phyloP scores from a whole-genome alignment of 768 basidiomycete species.

The Lyophyllum decastes region DNA sequence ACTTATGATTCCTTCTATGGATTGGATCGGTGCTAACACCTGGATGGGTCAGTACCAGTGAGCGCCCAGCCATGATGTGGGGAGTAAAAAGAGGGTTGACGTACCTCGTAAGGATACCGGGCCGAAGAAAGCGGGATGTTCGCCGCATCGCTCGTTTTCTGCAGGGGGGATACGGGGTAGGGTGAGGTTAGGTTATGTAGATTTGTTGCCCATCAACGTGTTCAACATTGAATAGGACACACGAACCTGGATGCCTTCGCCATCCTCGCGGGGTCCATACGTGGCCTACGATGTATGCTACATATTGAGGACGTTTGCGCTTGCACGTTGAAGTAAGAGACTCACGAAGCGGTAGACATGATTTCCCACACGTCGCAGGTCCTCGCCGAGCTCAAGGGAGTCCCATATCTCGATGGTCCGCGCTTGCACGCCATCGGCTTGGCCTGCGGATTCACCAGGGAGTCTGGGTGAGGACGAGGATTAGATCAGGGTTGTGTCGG shows the following conservation, averaged over 20 bases:
- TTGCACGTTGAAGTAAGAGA: too few relatives aligned
- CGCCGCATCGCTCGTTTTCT: background rate
- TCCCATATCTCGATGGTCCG: conserved; percentile 5
- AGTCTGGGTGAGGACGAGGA: background rate
- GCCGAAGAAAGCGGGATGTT: conserved; percentile 3
- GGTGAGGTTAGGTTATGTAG: too few relatives aligned
- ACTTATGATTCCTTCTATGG: background rate
- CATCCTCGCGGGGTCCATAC: background rate
- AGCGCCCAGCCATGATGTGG: background rate
- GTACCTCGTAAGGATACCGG: conserved; percentile 1
- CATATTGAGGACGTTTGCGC: background rate
- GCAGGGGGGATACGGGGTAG: background rate
- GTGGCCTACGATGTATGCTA: background rate
- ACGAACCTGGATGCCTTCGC: background rate
- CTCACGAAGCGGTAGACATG: background rate
- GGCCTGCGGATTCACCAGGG: background rate
- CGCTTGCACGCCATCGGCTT: conserved; percentile 1
- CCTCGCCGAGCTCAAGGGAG: conserved; percentile 1
- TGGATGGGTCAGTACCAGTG: background rate
- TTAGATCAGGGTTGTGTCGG: background rate
- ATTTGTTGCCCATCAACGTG: too few relatives aligned
- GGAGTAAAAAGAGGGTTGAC: background rate
- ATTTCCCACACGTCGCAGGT: background rate
- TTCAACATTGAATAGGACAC: background rate
- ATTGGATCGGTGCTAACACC: background rate